Conservation (phyloP, 208 protist species). For the Naegleria lovaniensis region DNA sequence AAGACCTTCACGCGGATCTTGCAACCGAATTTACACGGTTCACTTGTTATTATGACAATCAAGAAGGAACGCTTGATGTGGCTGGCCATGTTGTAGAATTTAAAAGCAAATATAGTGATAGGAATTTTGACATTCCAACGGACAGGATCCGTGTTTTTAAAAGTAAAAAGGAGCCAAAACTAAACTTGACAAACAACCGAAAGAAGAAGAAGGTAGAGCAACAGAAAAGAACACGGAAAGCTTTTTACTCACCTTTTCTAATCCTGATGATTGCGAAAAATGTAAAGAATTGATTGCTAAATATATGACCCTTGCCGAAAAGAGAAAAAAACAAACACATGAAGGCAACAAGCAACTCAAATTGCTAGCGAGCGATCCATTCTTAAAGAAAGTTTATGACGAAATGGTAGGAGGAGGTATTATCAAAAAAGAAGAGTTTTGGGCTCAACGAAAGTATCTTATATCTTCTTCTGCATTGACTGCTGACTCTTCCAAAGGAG, state of each 20-base stretch:
- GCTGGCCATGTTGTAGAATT: background rate
- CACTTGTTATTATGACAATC: background rate
- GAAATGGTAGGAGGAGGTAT: slow-evolving; percentile 4
- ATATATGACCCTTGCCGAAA: background rate
- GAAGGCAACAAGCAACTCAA: slow-evolving; percentile 2
- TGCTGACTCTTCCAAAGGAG: background rate
- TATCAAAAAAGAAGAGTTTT: slow-evolving; percentile 5
- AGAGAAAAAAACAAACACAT: background rate
- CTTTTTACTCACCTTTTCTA: background rate
- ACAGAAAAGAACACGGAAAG: slow-evolving; percentile 1
- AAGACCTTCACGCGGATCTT: background rate
- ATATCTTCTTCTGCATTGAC: background rate
- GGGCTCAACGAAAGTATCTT: background rate
- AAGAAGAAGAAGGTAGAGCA: background rate
- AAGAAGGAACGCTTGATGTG: background rate
- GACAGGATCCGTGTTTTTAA: background rate
- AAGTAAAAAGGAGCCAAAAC: slow-evolving; percentile 13
- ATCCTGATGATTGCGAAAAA: background rate
- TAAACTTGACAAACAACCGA: background rate
- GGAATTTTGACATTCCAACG: background rate
- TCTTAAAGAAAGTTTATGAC: background rate
- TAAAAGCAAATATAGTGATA: slow-evolving; percentile 7
- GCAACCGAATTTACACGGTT: background rate
- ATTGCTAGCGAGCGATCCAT: background rate
- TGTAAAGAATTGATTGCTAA: background rate